Evolutionary conservation across 495 filamentous ascomycete species (phyloP).

Genomic region (Achaetomiella virescens): DNA sequence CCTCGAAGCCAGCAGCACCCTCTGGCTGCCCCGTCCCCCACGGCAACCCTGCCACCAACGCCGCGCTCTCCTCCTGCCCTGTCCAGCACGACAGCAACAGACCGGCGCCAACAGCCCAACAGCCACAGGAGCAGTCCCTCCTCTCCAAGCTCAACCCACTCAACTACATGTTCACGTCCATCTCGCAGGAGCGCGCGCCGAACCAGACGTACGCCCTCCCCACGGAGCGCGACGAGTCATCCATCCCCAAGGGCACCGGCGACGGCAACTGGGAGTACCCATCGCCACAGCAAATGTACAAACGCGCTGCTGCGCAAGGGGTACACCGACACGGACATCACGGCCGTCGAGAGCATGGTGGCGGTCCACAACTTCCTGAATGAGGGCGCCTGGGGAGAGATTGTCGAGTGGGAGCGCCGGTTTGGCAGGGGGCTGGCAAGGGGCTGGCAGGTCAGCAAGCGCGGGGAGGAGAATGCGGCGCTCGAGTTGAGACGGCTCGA

Average conservation of each 20-base stretch:
- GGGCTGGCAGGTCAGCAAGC: slow-evolving; percentile 69
- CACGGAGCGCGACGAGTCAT: slow-evolving; percentile 69
- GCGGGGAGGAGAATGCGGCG: slow-evolving; percentile 56
- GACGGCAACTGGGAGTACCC: slow-evolving; percentile 93
- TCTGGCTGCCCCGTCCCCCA: slow-evolving; percentile 42
- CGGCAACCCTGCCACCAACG: slow-evolving; percentile 39
- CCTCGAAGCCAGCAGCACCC: slow-evolving; percentile 31
- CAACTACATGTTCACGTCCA: slow-evolving; percentile 88
- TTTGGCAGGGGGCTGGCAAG: slow-evolving; percentile 64
- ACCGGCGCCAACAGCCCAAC: slow-evolving; percentile 22
- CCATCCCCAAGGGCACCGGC: slow-evolving; percentile 76
- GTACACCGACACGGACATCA: slow-evolving; percentile 85
- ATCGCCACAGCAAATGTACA: slow-evolving; percentile 98
- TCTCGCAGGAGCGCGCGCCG: slow-evolving; percentile 70
- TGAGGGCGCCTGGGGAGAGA: slow-evolving; percentile 93
- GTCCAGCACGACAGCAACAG: slow-evolving; percentile 37
- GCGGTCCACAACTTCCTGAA: slow-evolving; percentile 97
- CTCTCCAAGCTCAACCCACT: slow-evolving; percentile 80
- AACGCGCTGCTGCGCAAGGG: slow-evolving; percentile 90
- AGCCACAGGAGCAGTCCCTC: slow-evolving; percentile 34
- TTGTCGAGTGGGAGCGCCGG: slow-evolving; percentile 82
- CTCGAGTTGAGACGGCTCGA: slow-evolving; percentile 29
- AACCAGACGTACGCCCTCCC: slow-evolving; percentile 68
- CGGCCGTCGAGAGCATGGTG: slow-evolving; percentile 95
- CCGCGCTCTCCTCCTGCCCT: slow-evolving; percentile 48